These are phyloP conservation scores for Chlamydomonas eustigma DNA, from an alignment of 139 green algal species.

Conservation along the genomic window DNA sequence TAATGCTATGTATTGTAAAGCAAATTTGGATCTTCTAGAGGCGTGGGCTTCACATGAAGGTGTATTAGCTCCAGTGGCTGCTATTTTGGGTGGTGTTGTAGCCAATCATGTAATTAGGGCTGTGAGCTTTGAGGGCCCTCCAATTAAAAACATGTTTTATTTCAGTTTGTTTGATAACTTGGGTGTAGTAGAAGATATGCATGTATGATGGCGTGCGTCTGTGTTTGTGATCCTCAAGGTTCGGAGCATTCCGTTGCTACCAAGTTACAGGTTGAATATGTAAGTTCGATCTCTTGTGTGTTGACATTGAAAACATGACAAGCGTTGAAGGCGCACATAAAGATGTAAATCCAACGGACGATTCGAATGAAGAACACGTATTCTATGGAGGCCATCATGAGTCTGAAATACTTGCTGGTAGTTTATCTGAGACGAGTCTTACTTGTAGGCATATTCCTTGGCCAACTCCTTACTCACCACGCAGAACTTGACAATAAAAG, in stretches of 20 bases:
- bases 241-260: no score
- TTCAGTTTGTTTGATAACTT: slow-evolving; percentile 47
- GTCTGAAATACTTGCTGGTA: not conserved
- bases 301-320: not conserved
- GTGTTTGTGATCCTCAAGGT: no score
- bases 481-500: slow-evolving; percentile 13
- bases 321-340: not conserved
- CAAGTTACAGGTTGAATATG: no score
- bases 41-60: not conserved
- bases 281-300: no score
- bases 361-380: not conserved
- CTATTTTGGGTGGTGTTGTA: slow-evolving; percentile 80
- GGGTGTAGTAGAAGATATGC: slow-evolving; percentile 48
- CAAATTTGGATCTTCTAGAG: not conserved
- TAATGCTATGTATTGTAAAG: not conserved
- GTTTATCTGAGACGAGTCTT: not conserved
- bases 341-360: not conserved
- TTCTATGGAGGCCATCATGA: not conserved
- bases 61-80: slow-evolving; percentile 48
- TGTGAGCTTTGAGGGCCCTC: slow-evolving; percentile 63
- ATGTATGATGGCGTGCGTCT: not conserved
- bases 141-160: slow-evolving; percentile 84
- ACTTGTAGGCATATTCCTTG: not conserved
- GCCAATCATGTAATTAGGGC: slow-evolving; percentile 83
- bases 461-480: not conserved